Conservation (phyloP, 768 basidiomycete genomes). For the Termitomyces sp. region DNA sequence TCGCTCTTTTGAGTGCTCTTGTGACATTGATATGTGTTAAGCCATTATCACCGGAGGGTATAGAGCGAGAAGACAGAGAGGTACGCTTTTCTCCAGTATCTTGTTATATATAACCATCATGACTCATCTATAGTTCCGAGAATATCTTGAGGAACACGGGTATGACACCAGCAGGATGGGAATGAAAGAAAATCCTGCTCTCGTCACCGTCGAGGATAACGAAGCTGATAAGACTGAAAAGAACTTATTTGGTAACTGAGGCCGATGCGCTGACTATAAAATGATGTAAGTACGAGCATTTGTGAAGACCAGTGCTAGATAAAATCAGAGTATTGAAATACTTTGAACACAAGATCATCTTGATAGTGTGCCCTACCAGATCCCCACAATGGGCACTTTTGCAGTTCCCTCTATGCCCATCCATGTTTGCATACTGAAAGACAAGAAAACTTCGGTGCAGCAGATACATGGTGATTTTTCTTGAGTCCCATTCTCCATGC, state of each 20-base stretch:
- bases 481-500: too few species aligned
- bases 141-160: constrained; percentile 71
- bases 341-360: too few species aligned
- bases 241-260: neutral
- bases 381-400: too few species aligned
- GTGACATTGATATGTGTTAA: constrained; percentile 68
- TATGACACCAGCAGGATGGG: constrained; percentile 50
- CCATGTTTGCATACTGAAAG: too few species aligned
- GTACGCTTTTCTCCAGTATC: neutral
- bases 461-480: too few species aligned
- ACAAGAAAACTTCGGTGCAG: too few species aligned
- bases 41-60: constrained; percentile 71
- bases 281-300: too few species aligned
- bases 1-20: constrained; percentile 74
- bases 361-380: too few species aligned
- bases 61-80: constrained; percentile 47
- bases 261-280: too few species aligned
- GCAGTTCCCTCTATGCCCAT: too few species aligned
- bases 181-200: neutral
- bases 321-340: too few species aligned
- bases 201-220: neutral
- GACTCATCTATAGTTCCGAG: constrained; percentile 53
- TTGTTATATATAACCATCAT: neutral
- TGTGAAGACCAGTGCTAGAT: too few species aligned
- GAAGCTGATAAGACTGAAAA: neutral